Conservation (phyloP, 805 yeast species). For the Wickerhamomyces kurtzmanii region DNA sequence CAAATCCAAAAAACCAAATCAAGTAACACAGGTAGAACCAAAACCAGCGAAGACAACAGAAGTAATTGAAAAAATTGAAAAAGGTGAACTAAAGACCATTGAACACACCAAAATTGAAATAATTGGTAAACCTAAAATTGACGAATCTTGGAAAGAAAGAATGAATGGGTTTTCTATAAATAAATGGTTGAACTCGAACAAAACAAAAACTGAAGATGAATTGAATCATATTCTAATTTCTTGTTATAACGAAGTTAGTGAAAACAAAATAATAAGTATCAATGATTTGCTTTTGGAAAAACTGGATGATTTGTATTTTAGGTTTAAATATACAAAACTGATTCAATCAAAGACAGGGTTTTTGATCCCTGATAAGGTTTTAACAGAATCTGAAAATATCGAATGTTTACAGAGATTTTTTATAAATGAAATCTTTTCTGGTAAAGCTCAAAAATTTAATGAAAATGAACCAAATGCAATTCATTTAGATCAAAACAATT, state of each 20-base stretch:
- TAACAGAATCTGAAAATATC: slow-evolving; percentile 22
- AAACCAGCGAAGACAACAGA: slow-evolving; percentile 18
- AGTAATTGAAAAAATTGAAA: slow-evolving; percentile 25
- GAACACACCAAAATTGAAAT: slow-evolving; percentile 15
- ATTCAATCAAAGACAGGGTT: slow-evolving; percentile 27
- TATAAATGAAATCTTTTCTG: slow-evolving; percentile 17
- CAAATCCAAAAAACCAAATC: slow-evolving; percentile 18
- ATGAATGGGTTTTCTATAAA: slow-evolving; percentile 19
- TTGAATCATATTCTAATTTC: slow-evolving; percentile 14
- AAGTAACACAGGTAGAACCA: slow-evolving; percentile 8
- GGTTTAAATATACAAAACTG: slow-evolving; percentile 23
- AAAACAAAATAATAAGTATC: slow-evolving; percentile 3
- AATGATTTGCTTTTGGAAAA: slow-evolving; percentile 8
- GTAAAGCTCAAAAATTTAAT: slow-evolving; percentile 33
- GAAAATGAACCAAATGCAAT: slow-evolving; percentile 74
- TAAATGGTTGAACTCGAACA: slow-evolving; percentile 21
- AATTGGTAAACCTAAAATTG: slow-evolving; percentile 12
- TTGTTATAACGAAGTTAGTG: slow-evolving; percentile 9
- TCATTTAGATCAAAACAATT: slow-evolving; percentile 44
- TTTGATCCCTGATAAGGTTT: slow-evolving; percentile 24
- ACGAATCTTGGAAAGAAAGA: slow-evolving; percentile 6
- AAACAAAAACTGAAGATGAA: slow-evolving; percentile 14
- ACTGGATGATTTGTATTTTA: slow-evolving; percentile 18
- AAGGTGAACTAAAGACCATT: slow-evolving; percentile 14
- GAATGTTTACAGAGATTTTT: slow-evolving; percentile 17